Evolutionary conservation across 352 stramenopile genomes (phyloP).

Genomic region (Phytophthora constricta): DNA sequence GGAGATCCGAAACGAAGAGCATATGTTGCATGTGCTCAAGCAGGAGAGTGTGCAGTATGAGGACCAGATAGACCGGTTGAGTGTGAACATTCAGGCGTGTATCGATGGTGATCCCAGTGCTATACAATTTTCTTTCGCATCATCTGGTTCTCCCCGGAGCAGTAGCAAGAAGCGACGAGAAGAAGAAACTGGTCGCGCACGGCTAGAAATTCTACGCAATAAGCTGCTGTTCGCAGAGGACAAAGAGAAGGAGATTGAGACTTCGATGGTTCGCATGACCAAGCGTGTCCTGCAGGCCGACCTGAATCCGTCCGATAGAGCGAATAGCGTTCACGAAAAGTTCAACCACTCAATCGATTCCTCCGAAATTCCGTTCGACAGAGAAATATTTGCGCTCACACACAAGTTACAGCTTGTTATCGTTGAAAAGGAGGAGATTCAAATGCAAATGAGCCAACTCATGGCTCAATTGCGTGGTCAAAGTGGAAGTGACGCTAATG

Average conservation of each 20-base stretch:
- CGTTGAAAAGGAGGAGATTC: constrained; percentile 78
- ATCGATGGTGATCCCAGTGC: constrained; percentile 27
- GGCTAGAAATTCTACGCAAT: constrained; percentile 62
- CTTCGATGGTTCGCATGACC: constrained; percentile 71
- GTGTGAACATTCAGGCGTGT: constrained; percentile 57
- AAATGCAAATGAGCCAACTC: constrained; percentile 71
- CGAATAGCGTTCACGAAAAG: constrained; percentile 27
- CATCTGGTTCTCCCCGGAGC: constrained; percentile 27
- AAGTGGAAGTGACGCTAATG: constrained; percentile 1
- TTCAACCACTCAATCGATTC: too few relatives aligned
- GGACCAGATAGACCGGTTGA: constrained; percentile 62
- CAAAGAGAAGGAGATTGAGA: constrained; percentile 78
- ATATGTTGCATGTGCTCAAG: constrained; percentile 67
- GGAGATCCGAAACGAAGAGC: constrained; percentile 72
- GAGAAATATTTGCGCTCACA: constrained; percentile 80
- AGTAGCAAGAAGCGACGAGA: constrained; percentile 45
- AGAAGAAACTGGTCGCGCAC: constrained; percentile 49
- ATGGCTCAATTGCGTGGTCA: constrained; percentile 48
- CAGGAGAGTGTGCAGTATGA: constrained; percentile 49
- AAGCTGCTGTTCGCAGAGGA: constrained; percentile 69
- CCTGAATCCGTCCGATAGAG: constrained; percentile 21
- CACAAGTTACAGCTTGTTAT: constrained; percentile 80
- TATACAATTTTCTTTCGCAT: constrained; percentile 32
- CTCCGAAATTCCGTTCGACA: constrained; percentile 60
- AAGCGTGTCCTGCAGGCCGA: constrained; percentile 71